Evolutionary conservation across 2,329 filamentous ascomycete species (phyloP), one percentile per base, ranked within the genome.

Genomic region (Aspergillus sp.): DNA sequence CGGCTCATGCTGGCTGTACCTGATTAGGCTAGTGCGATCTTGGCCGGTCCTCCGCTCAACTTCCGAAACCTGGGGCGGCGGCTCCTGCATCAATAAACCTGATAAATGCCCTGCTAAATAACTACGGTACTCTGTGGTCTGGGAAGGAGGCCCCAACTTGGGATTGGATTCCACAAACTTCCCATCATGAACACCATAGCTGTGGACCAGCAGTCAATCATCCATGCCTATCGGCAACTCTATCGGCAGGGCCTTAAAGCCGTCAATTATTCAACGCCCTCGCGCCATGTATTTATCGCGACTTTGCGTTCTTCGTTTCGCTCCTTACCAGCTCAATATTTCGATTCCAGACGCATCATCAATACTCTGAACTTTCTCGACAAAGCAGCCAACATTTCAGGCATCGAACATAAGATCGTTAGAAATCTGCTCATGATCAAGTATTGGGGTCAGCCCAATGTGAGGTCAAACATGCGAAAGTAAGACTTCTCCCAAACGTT

Each of bases 221-320:
- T 82, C 56, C 75, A 77, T 64, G 82, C 83, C 51, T 88, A 88
- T 68, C 82, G 85, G 58, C 77, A 81, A 54, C 74, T 88, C 42
- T 83, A 83, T 63, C 79, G 82, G 24, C 76, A 79, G 30, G 75
- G 78, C 8, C 73, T 87, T 19, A 79, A 79, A 52, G 83, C 83
- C 3, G 74, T 86, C 53, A 80, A 82, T 56, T 85, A 83, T 70
- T 80, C 84, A 1, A 80, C 77, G 48, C 85, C 85, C 11, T 78
- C 80, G 19, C 82, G 84, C 54, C 80, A 81, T 71, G 78, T 82
- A 2, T 68, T 85, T 17, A 79, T 79, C 51, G 71, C 79, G 51
- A 75, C 71, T 27, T 61, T 81, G 41, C 74, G 75, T 51, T 69
- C 70, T 8, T 65, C 77, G 24, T 81, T 80, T 68, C 74, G 78